These are phyloP conservation scores for Bruguiera sexangula DNA, from an alignment of 345 rosid genomes.

Conservation along the genomic window DNA sequence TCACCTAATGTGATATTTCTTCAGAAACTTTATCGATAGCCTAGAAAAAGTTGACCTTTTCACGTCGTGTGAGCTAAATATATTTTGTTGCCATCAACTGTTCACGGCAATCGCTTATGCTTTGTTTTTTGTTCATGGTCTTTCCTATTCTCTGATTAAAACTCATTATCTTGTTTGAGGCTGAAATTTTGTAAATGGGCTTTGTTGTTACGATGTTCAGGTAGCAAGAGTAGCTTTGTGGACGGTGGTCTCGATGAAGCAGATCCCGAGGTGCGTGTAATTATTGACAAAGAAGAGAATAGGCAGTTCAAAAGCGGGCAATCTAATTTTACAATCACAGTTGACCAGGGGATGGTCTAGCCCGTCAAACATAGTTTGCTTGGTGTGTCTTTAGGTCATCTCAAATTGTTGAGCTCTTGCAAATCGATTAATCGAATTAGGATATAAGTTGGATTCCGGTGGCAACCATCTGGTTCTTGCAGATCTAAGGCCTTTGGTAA, in stretches of 20 bases:
- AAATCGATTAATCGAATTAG: slow-evolving; percentile 59
- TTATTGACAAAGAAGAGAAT: slow-evolving; percentile 69
- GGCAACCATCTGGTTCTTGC: slow-evolving; percentile 92
- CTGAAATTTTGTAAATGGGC: too few species aligned
- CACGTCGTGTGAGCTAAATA: not conserved
- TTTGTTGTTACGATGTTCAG: slow-evolving; percentile 26
- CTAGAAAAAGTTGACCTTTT: not conserved
- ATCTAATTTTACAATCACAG: not conserved
- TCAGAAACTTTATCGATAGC: too few species aligned
- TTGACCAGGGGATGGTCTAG: not conserved
- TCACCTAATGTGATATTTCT: too few species aligned
- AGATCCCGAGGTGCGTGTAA: slow-evolving; percentile 67
- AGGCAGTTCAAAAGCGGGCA: slow-evolving; percentile 90
- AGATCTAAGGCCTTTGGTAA: slow-evolving; percentile 80
- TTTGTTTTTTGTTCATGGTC: not conserved
- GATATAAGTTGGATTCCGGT: slow-evolving; percentile 78
- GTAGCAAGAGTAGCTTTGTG: slow-evolving; percentile 37
- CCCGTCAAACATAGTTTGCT: not conserved
- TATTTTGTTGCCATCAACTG: not conserved
- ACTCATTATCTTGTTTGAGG: not conserved
- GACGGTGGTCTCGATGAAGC: slow-evolving; percentile 59
- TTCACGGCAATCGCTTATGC: too few species aligned
- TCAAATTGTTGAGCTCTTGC: slow-evolving; percentile 79
- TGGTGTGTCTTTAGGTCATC: slow-evolving; percentile 50
- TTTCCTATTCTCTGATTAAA: not conserved